Evolutionary conservation across 768 basidiomycete species (phyloP).

Genomic region (Suillus discolor): DNA sequence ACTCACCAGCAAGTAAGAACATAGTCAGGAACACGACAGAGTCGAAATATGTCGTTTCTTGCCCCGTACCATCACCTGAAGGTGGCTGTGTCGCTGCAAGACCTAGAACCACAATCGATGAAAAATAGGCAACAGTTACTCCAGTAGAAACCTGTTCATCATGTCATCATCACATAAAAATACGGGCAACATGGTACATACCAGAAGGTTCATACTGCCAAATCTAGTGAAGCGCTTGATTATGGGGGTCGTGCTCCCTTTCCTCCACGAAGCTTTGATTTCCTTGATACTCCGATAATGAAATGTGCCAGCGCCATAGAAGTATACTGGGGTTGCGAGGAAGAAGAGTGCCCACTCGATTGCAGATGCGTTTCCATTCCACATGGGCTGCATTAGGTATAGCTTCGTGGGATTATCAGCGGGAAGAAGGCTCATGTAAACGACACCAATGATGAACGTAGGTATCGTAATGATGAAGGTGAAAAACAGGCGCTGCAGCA

Average conservation of each 20-base stretch:
- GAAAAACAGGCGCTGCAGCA: slow-evolving; percentile 58
- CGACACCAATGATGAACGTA: slow-evolving; percentile 76
- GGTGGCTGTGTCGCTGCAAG: slow-evolving; percentile 51
- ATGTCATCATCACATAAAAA: background rate
- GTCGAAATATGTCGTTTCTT: slow-evolving; percentile 79
- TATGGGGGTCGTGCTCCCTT: slow-evolving; percentile 53
- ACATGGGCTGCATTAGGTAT: slow-evolving; percentile 61
- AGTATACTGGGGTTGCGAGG: slow-evolving; percentile 69
- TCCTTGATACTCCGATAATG: slow-evolving; percentile 60
- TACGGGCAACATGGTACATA: slow-evolving; percentile 27
- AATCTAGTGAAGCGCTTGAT: slow-evolving; percentile 65
- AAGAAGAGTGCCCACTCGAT: slow-evolving; percentile 67
- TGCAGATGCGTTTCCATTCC: slow-evolving; percentile 62
- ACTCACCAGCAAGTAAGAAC: slow-evolving; percentile 71
- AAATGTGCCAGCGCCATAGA: slow-evolving; percentile 62
- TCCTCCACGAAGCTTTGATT: slow-evolving; percentile 57
- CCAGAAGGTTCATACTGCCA: slow-evolving; percentile 87
- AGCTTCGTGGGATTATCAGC: slow-evolving; percentile 43
- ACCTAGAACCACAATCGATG: slow-evolving; percentile 70
- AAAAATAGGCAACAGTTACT: slow-evolving; percentile 76
- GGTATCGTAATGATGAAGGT: slow-evolving; percentile 69
- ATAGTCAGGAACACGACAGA: slow-evolving; percentile 79
- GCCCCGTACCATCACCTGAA: slow-evolving; percentile 39
- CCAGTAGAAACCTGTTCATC: slow-evolving; percentile 52
- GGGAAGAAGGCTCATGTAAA: slow-evolving; percentile 72